Evolutionary conservation across 352 stramenopile genomes (phyloP), one percentile per base, ranked within the genome.

Genomic region (Pythium sp.): DNA sequence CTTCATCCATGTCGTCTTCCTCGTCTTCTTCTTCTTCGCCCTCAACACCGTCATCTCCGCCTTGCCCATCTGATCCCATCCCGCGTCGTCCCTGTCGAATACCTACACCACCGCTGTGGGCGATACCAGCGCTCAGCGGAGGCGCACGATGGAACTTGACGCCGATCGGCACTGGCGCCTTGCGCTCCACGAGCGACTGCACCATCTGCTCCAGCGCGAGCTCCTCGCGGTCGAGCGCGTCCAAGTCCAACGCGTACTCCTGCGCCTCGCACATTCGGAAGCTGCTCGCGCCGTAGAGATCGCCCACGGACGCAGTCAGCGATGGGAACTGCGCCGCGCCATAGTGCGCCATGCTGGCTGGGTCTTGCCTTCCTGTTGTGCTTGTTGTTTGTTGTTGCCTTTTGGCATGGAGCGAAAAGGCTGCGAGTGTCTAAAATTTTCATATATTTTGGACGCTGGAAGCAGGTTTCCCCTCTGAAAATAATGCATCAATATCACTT

Each of bases 191-290:
- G 20, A 90, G 65, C 62, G 76, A 67, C 34, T 79, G 80, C 41
- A 90, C 70, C 32, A 75, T 86, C 0, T 64, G 74, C 71, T 86
- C 79, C 26, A 92, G 64, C 30, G 79, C 79, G 57, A 72, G 68
- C 64, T 92, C 84, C 62, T 90, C 77, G 14, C 73, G 74, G 36
- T 92, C 84, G 18, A 92, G 66, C 38, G 84, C 80, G 15, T 88
- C 76, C 34, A 89, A 56, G 22, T 87, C 82, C 9, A 74, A 70
- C 11, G 72, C 62, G 18, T 81, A 87, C 38, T 77, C 78, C 11
- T 81, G 72, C 36, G 75, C 63, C 59, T 89, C 81, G 18, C 76
- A 78, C 34, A 84, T 75, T 30, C 81, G 83, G 56, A 70, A 76
- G 26, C 77, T 74, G 64, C 71, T 84, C 58, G 75, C 81, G 26